Evolutionary conservation across 345 rosid species (phyloP), one percentile per base, ranked within the genome.

Genomic region (Chamaenerion angustifolium): DNA sequence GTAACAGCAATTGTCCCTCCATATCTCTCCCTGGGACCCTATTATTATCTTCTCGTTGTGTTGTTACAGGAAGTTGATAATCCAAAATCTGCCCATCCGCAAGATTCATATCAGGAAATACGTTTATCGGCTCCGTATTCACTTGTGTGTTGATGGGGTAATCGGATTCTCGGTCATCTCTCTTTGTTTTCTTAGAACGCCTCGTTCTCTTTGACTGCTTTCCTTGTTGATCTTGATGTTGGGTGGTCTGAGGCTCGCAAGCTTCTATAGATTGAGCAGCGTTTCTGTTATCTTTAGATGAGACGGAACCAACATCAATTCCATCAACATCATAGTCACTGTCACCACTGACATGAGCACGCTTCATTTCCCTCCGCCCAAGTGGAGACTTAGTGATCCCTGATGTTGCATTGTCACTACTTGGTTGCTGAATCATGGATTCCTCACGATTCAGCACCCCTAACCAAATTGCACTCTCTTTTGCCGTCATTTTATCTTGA

Each of bases 401-500:
- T 7, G 99, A 93, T 14, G 73, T 66, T 35, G 95, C 95, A 58
- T 82, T 87, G 41, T 87, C 98, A 49, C 89, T 82, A 56, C 93
- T 87, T 50, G 77, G 86, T 70, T 84, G 95, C 67, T 41, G 77
- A 61, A 88, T 70, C 11, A 68, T 65, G 19, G 96, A 78, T 56
- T 87, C 99, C 69, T 85, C 95, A 50, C 76, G 77, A 71, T 71
- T 77, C 79, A 93, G 64, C 54, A 93, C 96, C 37, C 84, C 90
- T 67, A 85, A 66, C 99, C 99, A 93, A 65, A 88, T 83, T 15
- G 96, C 99, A 56, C 96, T 93, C 73, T 93, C 99, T 73, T 88
- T 93, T 46, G 96, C 99, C 0, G 99, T 88, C 96, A 93, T 93
- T 76, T 93, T 93, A 67, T 93, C 99, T 72, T 93, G 99, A 51